Conservation (phyloP, 305 asterid genomes). For the Fraxinus baroniana region DNA sequence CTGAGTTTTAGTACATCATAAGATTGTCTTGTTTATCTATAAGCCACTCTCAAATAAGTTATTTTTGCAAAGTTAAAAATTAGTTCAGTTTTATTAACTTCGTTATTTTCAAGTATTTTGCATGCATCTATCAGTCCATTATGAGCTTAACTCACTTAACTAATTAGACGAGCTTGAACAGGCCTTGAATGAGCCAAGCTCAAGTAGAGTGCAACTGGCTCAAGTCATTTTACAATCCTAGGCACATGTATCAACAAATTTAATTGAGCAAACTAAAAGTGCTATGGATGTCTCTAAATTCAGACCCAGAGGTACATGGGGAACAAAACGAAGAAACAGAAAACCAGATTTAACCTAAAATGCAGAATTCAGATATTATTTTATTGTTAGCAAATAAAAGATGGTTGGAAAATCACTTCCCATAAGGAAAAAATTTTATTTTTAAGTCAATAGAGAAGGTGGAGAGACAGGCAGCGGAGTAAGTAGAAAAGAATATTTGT, state of each 20-base stretch:
- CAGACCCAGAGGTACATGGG: background rate
- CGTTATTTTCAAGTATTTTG: background rate
- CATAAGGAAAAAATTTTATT: background rate
- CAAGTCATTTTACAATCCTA: background rate
- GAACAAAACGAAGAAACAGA: background rate
- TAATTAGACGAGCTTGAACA: background rate
- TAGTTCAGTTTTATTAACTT: background rate
- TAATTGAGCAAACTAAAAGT: background rate
- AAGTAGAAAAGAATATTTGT: background rate
- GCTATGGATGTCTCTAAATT: background rate
- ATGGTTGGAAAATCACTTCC: background rate
- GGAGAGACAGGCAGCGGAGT: background rate
- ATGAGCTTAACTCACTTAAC: background rate
- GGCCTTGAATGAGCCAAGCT: background rate
- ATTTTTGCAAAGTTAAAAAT: background rate
- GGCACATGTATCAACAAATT: background rate
- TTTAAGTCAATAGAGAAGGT: background rate
- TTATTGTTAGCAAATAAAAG: background rate
- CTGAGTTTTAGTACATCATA: conserved; percentile 12
- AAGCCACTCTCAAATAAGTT: background rate
- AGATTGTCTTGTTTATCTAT: conserved; percentile 4
- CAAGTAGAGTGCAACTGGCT: background rate
- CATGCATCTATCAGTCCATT: background rate
- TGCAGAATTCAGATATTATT: background rate
- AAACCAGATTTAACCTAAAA: background rate